Evolutionary conservation across 1,139 yeast species (phyloP).

Genomic region (Debaryomyces fabryi): DNA sequence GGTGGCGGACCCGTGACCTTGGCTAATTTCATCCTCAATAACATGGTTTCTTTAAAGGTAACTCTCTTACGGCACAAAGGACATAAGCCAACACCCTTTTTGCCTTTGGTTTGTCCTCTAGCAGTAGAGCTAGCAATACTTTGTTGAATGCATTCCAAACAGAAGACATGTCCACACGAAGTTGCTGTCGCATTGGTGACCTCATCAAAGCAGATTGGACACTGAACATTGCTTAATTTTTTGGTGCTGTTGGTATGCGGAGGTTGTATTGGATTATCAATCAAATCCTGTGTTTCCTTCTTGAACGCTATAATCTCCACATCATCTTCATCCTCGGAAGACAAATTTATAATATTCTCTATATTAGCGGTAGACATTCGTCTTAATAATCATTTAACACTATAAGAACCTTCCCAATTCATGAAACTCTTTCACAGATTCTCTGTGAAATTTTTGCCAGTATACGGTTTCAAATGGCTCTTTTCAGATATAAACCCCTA

Average conservation of each 20-base stretch:
- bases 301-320: constrained; percentile 43
- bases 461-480: background rate
- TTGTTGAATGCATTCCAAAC: constrained; percentile 48
- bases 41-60: constrained; percentile 42
- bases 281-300: constrained; percentile 37
- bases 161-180: constrained; percentile 49
- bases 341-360: constrained; percentile 25
- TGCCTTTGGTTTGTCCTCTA: constrained; percentile 41
- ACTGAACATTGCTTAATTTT: constrained; percentile 40
- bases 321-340: constrained; percentile 38
- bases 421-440: background rate
- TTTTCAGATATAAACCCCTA: background rate
- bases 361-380: constrained; percentile 7
- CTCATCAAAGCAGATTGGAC: constrained; percentile 53
- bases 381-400: background rate
- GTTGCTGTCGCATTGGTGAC: constrained; percentile 45
- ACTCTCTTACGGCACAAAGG: constrained; percentile 49
- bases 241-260: constrained; percentile 29
- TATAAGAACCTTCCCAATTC: background rate
- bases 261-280: constrained; percentile 30
- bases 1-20: constrained; percentile 7
- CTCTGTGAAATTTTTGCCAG: background rate
- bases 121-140: constrained; percentile 47
- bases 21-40: constrained; percentile 36
- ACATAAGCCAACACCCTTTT: constrained; percentile 45